Percentiles rank a stretch among this genome's conserved stretches.
Conservation (phyloP, 345 rosid species). For the Bretschneidera sinensis region DNA sequence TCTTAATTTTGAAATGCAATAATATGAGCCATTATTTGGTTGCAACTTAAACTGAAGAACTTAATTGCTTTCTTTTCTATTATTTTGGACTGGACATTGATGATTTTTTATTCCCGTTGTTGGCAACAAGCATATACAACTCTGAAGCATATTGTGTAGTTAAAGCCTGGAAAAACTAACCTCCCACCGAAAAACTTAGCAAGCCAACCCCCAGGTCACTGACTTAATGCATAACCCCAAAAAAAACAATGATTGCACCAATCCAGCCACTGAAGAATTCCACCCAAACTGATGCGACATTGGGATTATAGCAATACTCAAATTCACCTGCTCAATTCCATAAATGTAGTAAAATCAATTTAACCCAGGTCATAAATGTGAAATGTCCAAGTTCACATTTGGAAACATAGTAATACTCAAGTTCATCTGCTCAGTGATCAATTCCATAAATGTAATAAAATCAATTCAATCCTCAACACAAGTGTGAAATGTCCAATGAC, state of each 20-base stretch:
- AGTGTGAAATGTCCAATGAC: neutral
- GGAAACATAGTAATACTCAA: conserved; percentile 94
- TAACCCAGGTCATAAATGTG: neutral
- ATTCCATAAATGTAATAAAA: too few species aligned
- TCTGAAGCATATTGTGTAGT: too few species aligned
- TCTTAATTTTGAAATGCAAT: too few species aligned
- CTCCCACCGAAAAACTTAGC: conserved; percentile 91
- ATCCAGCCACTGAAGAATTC: conserved; percentile 79
- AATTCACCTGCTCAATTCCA: conserved; percentile 55
- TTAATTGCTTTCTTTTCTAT: too few species aligned
- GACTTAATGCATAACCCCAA: conserved; percentile 96
- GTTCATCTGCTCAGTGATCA: conserved; percentile 68
- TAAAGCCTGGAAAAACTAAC: conserved; percentile 35
- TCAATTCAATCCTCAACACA: conserved; percentile 1
- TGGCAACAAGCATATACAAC: too few species aligned
- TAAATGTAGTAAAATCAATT: too few species aligned
- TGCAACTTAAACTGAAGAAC: too few species aligned
- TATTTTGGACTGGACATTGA: too few species aligned
- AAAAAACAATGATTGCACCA: conserved; percentile 95
- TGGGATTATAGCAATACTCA: conserved; percentile 94
- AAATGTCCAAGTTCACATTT: conserved; percentile 19
- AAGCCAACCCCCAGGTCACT: conserved; percentile 95
- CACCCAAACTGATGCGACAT: conserved; percentile 96
- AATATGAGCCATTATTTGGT: too few species aligned
- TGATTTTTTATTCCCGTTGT: too few species aligned